Conservation (phyloP, 2,329 filamentous ascomycete species). For the Phoma sp. region DNA sequence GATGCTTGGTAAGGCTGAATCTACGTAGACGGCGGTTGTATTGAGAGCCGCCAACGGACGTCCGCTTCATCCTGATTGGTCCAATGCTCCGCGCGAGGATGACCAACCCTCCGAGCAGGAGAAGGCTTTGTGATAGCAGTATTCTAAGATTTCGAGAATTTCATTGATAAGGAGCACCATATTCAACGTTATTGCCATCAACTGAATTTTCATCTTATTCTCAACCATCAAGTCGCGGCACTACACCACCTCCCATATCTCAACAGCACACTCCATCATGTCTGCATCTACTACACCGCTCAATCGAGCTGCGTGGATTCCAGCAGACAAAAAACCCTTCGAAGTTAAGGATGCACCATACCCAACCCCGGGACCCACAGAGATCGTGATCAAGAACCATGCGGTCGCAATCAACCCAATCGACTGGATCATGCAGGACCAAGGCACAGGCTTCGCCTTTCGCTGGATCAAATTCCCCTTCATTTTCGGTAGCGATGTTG, state of each 20-base stretch:
- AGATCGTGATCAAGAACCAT: constrained; percentile 19
- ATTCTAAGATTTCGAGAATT: no score
- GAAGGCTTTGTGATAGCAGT: no score
- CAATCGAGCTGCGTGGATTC: no score
- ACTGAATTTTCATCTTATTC: no score
- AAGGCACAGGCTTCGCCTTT: constrained; percentile 10
- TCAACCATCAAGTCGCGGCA: no score
- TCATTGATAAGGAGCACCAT: no score
- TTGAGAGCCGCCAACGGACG: constrained; percentile 4
- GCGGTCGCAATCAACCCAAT: constrained; percentile 21
- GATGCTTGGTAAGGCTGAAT: not conserved
- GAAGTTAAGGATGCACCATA: constrained; percentile 13
- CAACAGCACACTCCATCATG: no score
- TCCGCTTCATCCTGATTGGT: constrained; percentile 14
- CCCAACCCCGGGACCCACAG: constrained; percentile 1
- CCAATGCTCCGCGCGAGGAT: not conserved
- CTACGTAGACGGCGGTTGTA: no score
- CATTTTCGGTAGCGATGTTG: constrained; percentile 52
- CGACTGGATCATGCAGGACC: not conserved
- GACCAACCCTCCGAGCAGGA: constrained; percentile 1
- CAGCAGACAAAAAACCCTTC: no score
- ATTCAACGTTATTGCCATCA: no score
- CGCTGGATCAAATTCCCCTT: constrained; percentile 31
- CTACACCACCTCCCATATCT: no score
- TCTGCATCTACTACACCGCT: no score